These are phyloP conservation scores for Annulohypoxylon nitens DNA, from an alignment of 495 filamentous ascomycete species.

Conservation along the genomic window DNA sequence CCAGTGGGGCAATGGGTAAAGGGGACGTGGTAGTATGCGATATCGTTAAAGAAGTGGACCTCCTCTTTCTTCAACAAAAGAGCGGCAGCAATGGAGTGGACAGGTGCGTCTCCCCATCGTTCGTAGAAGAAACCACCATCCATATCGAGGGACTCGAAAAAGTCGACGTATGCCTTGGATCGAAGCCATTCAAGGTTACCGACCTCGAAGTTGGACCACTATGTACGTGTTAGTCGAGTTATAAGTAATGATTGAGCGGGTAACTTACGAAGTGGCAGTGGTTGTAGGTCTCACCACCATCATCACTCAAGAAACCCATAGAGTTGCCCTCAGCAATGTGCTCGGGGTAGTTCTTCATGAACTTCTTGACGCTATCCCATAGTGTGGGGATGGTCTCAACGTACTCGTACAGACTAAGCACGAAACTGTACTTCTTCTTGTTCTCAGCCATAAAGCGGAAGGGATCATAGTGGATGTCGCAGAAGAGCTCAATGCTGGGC, in stretches of 20 bases:
- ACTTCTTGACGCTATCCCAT: slow-evolving; percentile 93
- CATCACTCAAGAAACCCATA: slow-evolving; percentile 91
- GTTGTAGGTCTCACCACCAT: slow-evolving; percentile 91
- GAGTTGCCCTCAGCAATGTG: slow-evolving; percentile 87
- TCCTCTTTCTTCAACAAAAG: slow-evolving; percentile 90
- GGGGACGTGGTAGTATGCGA: slow-evolving; percentile 98
- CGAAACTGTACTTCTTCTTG: slow-evolving; percentile 91
- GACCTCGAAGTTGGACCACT: slow-evolving; percentile 96
- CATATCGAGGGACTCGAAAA: slow-evolving; percentile 80
- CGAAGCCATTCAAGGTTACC: slow-evolving; percentile 87
- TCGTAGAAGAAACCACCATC: slow-evolving; percentile 96
- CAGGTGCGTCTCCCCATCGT: slow-evolving; percentile 90
- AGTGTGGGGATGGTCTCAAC: slow-evolving; percentile 94
- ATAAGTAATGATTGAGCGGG: not conserved
- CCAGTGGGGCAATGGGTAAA: slow-evolving; percentile 97
- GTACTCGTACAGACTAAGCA: slow-evolving; percentile 93
- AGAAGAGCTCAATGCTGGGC: slow-evolving; percentile 88
- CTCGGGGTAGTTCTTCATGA: slow-evolving; percentile 88
- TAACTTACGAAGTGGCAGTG: slow-evolving; percentile 92
- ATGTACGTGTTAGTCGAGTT: slow-evolving; percentile 37
- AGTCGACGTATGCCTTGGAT: slow-evolving; percentile 82
- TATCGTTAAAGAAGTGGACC: slow-evolving; percentile 98
- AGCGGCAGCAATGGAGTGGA: slow-evolving; percentile 93
- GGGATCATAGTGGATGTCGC: slow-evolving; percentile 85
- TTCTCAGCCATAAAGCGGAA: slow-evolving; percentile 91